Evolutionary conservation across 176 grass and related monocot genomes (phyloP).

Genomic region (Ensete ventricosum): DNA sequence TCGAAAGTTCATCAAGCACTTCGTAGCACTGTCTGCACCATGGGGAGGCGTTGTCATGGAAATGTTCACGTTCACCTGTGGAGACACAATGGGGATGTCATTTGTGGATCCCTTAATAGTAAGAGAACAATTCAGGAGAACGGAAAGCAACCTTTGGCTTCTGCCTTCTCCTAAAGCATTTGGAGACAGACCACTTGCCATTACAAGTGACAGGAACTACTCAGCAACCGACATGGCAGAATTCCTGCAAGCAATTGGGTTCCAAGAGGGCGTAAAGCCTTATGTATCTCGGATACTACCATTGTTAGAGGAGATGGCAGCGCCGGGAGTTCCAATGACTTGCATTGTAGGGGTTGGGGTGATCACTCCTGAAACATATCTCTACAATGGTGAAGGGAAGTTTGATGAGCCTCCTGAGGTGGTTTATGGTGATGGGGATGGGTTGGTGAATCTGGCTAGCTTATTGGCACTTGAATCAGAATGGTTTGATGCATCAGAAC

Average conservation of each 20-base stretch:
- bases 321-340: constrained; percentile 53
- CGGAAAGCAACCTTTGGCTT: constrained; percentile 93
- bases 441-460: constrained; percentile 62
- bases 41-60: constrained; percentile 63
- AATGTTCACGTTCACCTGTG: constrained; percentile 67
- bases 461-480: constrained; percentile 48
- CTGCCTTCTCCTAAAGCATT: constrained; percentile 47
- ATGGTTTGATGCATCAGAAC: constrained; percentile 41
- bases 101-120: constrained; percentile 49
- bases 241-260: constrained; percentile 79
- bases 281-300: constrained; percentile 41
- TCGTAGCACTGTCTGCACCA: constrained; percentile 49
- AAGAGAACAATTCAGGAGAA: constrained; percentile 41
- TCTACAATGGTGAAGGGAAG: constrained; percentile 27
- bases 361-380: constrained; percentile 43
- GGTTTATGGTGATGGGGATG: constrained; percentile 72
- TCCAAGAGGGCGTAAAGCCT: constrained; percentile 43
- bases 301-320: constrained; percentile 45
- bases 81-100: constrained; percentile 55
- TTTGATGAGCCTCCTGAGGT: constrained; percentile 42
- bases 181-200: constrained; percentile 42
- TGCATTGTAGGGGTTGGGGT: constrained; percentile 58
- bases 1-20: constrained; percentile 39
- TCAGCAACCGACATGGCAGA: constrained; percentile 47
- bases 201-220: constrained; percentile 35